phyloP scores from a whole-genome alignment of 2,329 filamentous ascomycete species.

The Exophiala alcalophila region DNA sequence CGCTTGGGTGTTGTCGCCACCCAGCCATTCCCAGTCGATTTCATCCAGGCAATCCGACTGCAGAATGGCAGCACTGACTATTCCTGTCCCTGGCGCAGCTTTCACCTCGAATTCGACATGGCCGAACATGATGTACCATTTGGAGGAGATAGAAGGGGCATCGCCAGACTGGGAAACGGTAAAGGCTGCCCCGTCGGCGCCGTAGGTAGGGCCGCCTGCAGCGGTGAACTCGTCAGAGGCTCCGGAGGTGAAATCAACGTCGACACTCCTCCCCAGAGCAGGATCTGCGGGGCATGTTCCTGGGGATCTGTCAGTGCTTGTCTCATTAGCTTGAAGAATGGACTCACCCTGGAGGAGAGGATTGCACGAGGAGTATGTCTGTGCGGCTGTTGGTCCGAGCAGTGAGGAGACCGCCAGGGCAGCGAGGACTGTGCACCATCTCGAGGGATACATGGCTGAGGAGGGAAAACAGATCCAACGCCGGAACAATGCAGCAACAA shows the following conservation, averaged over 20 bases:
- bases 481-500: constrained; percentile 24
- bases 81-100: constrained; percentile 81
- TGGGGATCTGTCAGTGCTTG: constrained; percentile 7
- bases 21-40: constrained; percentile 97
- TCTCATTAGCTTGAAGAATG: neutral
- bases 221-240: constrained; percentile 74
- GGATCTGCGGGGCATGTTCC: constrained; percentile 66
- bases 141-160: constrained; percentile 77
- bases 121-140: constrained; percentile 99
- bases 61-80: constrained; percentile 88
- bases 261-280: constrained; percentile 77
- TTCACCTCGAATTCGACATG: constrained; percentile 82
- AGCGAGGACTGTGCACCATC: constrained; percentile 15
- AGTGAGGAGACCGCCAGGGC: constrained; percentile 19
- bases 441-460: constrained; percentile 21
- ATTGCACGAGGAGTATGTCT: constrained; percentile 47
- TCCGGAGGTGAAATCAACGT: constrained; percentile 78
- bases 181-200: constrained; percentile 73
- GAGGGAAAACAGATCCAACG: constrained; percentile 16
- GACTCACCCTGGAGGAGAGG: constrained; percentile 40
- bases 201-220: constrained; percentile 69
- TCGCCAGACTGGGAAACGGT: constrained; percentile 76
- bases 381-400: constrained; percentile 34
- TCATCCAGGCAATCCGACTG: constrained; percentile 92
- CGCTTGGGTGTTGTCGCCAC: constrained; percentile 70